Evolutionary conservation across 202 grass and related monocot genomes (phyloP), one percentile per base, ranked within the genome.

Genomic region (Panicum virgatum): DNA sequence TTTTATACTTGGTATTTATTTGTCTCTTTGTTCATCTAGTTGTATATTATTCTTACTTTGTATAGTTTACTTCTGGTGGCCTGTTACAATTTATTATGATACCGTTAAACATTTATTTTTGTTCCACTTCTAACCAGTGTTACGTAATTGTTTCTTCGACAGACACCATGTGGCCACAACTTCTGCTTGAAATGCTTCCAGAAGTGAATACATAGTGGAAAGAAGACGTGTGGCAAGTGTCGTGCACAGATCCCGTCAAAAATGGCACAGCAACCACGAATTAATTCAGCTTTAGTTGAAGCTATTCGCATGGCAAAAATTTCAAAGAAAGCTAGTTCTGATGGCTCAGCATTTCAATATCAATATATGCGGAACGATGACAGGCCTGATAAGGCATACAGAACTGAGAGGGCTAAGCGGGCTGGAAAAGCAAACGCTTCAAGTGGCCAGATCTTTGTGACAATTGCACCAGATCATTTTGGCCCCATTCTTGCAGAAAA

Each of bases 151-250:
- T 83, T 12, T 66, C 30, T 78, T 34, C 9, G 66, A 27, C 81
- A 97, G 94, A 94, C 94, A 10, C 91, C 91, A 19, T 97, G 91
- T 63, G 94, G 88, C 68, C 94, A 97, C 60, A 97, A 94, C 69
- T 97, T 94, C 80, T 97, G 94, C 65, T 73, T 97, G 71, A 97
- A 94, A 63, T 94, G 91, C 86, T 97, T 97, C 66, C 73, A 90
- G 16, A 94, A 88, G 62, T 97, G 94, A 91, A 77, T 89, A 7
- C 59, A 75, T 12, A 83, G 76, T 65, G 85, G 89, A 18, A 97
- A 97, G 75, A 82, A n/a, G 37, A 86, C 84, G 0, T 97, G 92
- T 50, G 86, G 19, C 32, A 94, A 88, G 66, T 94, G 95, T 44
- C 82, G 88, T 39, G 48, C 82, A 14, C 42, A 59, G 0, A 94